Evolutionary conservation across 441 rosid genomes (phyloP), one percentile per base, ranked within the genome.

Genomic region (Pelargonium cotyledonis): DNA sequence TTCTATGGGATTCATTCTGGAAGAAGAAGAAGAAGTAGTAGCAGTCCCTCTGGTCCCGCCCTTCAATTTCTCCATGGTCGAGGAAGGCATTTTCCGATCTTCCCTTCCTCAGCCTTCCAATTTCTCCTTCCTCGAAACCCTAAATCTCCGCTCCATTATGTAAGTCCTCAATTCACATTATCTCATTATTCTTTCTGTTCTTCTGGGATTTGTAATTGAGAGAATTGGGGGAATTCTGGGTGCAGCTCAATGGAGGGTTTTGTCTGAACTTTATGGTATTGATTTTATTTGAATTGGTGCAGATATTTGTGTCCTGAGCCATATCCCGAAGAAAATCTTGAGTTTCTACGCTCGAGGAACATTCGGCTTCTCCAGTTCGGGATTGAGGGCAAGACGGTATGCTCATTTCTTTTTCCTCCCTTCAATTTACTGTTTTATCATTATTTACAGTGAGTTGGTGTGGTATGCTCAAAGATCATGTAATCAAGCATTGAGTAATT

Each of bases 241-340:
- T 21, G 23, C 23, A 21, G 23, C 23, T 21, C 23, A 47, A 47
- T 47, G 5, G n/a, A 1, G 55, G 55, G 55, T 47, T 12, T 47
- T 47, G 11, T 47, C 10, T 0, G 3, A 26, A 26, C 31, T 26
- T 26, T 49, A 12, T n/a, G 57, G 10, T 7, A 8, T 44, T 23
- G 40, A 46, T 46, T 49, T 10, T 65, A 43, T 4, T 16, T 26
- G 21, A 23, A 19, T 16, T 23, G 11, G 16, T 68, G 63, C 96
- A 94, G 92, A 77, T 94, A 89, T 74, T 78, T 91, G 78, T 92
- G 97, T 75, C 87, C 86, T 26, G 96, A 90, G 73, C 88, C 96
- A 4, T 95, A 92, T 62, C 96, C 99, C 0, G 89, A 89, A 64
- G 96, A 89, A 68, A 90, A 86, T 65, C 40, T 84, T 65, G 74